Evolutionary conservation across 2,329 filamentous ascomycete species (phyloP), one percentile per base, ranked within the genome.

Genomic region (Aspergillus awamori): DNA sequence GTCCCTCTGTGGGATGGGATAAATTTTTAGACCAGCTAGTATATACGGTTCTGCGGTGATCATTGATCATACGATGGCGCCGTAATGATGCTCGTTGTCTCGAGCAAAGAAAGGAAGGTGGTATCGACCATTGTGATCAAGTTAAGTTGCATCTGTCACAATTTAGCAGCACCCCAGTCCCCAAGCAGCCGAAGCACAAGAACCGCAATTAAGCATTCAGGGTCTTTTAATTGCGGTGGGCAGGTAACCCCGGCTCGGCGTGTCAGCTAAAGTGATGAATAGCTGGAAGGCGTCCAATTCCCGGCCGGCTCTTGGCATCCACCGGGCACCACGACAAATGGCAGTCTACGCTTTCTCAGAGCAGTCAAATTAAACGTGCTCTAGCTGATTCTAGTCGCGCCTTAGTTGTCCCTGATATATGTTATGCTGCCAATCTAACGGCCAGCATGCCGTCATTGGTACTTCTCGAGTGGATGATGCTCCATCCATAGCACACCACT

Each of bases 201-300:
- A 55, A 30, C 15, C 15, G 53, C 30, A 56, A 36, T 36, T 45
- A 56, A 56, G 53, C 53, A 56, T 56, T 56, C 53, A 56, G 53
- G 53, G 53, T 56, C 53, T 36, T 47, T 56, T 36, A 17, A 56
- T 56, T 56, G 39, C 53, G 26, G 39, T 56, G 53, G 53, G 53
- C 53, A 47, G 28, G 17, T 28, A 43, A 22, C 41, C 41, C 39
- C 39, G 39, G 53, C 43, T 56, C 45, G 47, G 53, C 53, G 53
- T 56, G 41, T 56, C 53, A 56, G 17, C 20, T 56, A 47, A 22
- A 56, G 28, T 56, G 26, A 22, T n/a, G 22, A 10, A 22, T 33
- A 33, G 41, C 26, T 28, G 41, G 17, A 45, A 17, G 41, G 10
- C 47, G 26, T 28, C 26, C 47, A 51, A 51, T 30, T 51, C 47